Conservation (phyloP, 306 rosid species). For the Pachyrhizus erosus region DNA sequence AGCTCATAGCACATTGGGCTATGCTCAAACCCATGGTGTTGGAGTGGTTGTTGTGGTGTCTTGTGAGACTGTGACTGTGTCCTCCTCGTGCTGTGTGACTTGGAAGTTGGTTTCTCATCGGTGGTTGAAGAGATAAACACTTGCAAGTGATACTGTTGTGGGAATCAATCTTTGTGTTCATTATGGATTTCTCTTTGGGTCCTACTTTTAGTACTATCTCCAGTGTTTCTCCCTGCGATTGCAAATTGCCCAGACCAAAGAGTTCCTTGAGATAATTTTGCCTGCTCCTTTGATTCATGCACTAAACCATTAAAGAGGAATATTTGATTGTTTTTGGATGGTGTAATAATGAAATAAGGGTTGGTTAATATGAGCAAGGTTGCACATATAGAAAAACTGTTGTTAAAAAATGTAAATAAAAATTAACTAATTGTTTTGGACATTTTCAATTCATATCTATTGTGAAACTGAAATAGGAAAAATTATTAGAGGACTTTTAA, state of each 20-base stretch:
- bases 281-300: too few species aligned
- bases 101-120: not conserved
- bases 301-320: too few species aligned
- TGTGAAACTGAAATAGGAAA: too few species aligned
- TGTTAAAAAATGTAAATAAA: too few species aligned
- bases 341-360: too few species aligned
- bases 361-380: too few species aligned
- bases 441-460: too few species aligned
- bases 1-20: not conserved
- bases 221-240: not conserved
- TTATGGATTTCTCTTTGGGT: not conserved
- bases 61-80: not conserved
- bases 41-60: constrained; percentile 34
- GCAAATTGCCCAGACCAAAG: not conserved
- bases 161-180: not conserved
- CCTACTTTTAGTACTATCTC: not conserved
- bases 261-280: not conserved
- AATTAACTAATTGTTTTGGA: too few species aligned
- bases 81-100: not conserved
- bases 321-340: too few species aligned
- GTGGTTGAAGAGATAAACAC: not conserved
- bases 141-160: not conserved
- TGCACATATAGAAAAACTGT: too few species aligned
- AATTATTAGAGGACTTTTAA: too few species aligned
- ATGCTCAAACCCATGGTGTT: not conserved